Base-by-base conservation (phyloP, 805 yeast genomes). In the Candida saitoana region DNA sequence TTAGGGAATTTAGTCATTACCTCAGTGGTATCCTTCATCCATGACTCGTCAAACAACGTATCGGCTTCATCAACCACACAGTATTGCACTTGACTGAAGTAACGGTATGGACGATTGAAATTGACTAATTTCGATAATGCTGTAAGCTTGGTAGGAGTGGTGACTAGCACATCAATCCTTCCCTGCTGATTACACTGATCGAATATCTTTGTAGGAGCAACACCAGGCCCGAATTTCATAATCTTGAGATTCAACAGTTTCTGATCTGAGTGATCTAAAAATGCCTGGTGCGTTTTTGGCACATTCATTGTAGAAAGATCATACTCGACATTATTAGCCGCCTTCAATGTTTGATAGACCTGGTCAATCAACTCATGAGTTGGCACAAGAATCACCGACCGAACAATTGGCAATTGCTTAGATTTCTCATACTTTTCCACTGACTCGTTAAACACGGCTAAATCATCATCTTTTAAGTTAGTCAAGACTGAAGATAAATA, bases 41-140 rank as follows among this genome's bases (percentile, higher is more conserved):
- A 90, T 0, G 93, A 82, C 40, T 79, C 76, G 57, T 90, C 96
- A 80, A 90, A 74, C 42, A 91, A 65, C 0, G 96, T 85, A 62
- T 91, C 99, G 0, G 99, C 98, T 61, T 91, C 99, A 58, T 91
- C 99, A 11, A 86, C 76, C 2, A 87, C 91, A 35, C 84, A 70
- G 54, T 74, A 83, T 19, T 72, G 70, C 4, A 83, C 79, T 11
- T 66, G 58, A 36, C 60, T 60, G 45, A 77, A 65, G 18, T 65
- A 53, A 29, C 71, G 59, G 46, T 62, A 67, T 3, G 61, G 74
- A 49, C 45, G 51, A 29, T 46, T 41, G 20, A 56, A 43, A 44
- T 67, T 59, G 11, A 51, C 52, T 40, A 67, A 58, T 27, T 65
- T 60, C 16, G 56, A 47, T 36, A 57, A 63, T 48, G 63, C 73